These are phyloP conservation scores for Bryum argenteum DNA, from an alignment of 225 moss, liverwort and hornwort genomes.

Conservation along the genomic window DNA sequence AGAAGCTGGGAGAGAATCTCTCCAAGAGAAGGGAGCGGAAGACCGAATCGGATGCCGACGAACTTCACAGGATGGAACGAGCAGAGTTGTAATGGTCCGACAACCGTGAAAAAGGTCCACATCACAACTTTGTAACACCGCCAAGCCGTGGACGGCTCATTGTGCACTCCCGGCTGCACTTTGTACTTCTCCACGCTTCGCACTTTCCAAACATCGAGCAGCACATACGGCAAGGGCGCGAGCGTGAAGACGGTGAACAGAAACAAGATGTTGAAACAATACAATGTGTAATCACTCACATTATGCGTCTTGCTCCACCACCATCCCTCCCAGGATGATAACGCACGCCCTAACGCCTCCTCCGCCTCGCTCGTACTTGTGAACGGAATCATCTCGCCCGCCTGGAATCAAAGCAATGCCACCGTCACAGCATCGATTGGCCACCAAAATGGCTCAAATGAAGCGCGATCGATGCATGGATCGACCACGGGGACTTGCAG, in stretches of 20 bases:
- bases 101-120: conserved; percentile 66
- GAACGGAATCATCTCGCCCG: conserved; percentile 42
- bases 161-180: conserved; percentile 88
- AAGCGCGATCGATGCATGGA: neutral
- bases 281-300: conserved; percentile 73
- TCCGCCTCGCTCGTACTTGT: conserved; percentile 56
- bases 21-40: conserved; percentile 46
- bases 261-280: conserved; percentile 74
- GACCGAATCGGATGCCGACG: conserved; percentile 41
- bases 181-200: conserved; percentile 73
- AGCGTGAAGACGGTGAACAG: conserved; percentile 64
- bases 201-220: conserved; percentile 73
- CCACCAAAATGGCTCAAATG: neutral
- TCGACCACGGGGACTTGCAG: neutral
- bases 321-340: conserved; percentile 55
- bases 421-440: conserved; percentile 3
- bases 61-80: conserved; percentile 68
- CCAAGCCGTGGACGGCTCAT: conserved; percentile 53
- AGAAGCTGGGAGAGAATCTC: conserved; percentile 39
- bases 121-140: conserved; percentile 73
- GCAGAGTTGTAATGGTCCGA: conserved; percentile 76
- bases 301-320: conserved; percentile 70
- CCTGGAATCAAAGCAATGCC: neutral
- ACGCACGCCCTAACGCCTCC: conserved; percentile 52
- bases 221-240: conserved; percentile 68